These are phyloP conservation scores for Trifolium dubium DNA, from an alignment of 306 rosid species.

Conservation along the genomic window DNA sequence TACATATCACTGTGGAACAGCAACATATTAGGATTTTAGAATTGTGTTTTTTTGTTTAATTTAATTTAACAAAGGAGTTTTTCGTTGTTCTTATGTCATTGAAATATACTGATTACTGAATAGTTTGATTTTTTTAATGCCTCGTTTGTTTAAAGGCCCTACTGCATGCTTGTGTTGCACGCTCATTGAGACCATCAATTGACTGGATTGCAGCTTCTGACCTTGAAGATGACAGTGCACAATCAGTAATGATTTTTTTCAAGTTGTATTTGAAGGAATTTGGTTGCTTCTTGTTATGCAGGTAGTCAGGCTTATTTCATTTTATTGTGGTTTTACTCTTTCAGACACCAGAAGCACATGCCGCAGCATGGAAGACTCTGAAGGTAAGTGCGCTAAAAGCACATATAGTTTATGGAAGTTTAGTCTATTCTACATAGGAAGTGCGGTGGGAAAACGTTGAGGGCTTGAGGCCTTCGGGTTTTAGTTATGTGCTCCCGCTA, in stretches of 20 bases:
- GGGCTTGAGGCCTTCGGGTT: slow-evolving; percentile 7
- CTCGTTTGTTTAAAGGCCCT: slow-evolving; percentile 74
- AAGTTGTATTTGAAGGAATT: slow-evolving; percentile 38
- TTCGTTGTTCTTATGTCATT: slow-evolving; percentile 33
- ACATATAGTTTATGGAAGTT: slow-evolving; percentile 48
- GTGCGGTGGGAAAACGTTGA: slow-evolving; percentile 18
- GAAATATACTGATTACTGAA: slow-evolving; percentile 26
- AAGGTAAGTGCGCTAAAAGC: slow-evolving; percentile 75
- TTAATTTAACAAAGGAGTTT: slow-evolving; percentile 7
- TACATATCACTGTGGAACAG: slow-evolving; percentile 13
- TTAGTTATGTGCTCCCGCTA: slow-evolving; percentile 23
- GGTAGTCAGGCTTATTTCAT: slow-evolving; percentile 30
- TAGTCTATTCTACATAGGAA: slow-evolving; percentile 30
- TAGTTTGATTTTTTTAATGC: slow-evolving; percentile 28
- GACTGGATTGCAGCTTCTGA: slow-evolving; percentile 99
- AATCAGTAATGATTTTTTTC: slow-evolving; percentile 57
- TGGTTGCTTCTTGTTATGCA: slow-evolving; percentile 26
- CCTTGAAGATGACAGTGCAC: slow-evolving; percentile 90
- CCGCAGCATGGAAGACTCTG: slow-evolving; percentile 85
- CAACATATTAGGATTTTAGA: slow-evolving; percentile 23
- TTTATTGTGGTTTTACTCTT: slow-evolving; percentile 42
- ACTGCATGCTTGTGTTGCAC: slow-evolving; percentile 91
- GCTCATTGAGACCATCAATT: slow-evolving; percentile 84
- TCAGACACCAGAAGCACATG: slow-evolving; percentile 92
- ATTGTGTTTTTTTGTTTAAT: slow-evolving; percentile 8